Conservation (phyloP, 371 early-diverging fungal species). For the Mortierella sp. region DNA sequence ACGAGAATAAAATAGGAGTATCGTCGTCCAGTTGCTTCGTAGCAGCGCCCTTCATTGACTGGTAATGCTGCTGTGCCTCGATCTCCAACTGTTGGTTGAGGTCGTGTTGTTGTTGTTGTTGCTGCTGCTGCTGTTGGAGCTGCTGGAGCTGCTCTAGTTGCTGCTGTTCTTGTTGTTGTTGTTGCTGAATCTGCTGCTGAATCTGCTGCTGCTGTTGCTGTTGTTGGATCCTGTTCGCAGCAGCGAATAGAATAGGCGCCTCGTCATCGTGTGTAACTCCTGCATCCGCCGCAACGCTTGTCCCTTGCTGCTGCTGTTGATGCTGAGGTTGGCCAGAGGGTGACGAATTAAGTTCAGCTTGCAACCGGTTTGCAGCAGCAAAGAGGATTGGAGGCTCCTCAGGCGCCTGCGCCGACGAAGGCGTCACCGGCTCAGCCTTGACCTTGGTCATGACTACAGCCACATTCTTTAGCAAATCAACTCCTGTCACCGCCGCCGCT, state of each 20-base stretch:
- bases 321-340: slow-evolving; percentile 15
- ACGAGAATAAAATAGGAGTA: slow-evolving; percentile 38
- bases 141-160: slow-evolving; percentile 17
- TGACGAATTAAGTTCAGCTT: slow-evolving; percentile 11
- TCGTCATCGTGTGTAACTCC: neutral
- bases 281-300: neutral
- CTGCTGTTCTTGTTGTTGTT: slow-evolving; percentile 28
- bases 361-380: slow-evolving; percentile 31
- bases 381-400: slow-evolving; percentile 40
- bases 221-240: slow-evolving; percentile 32
- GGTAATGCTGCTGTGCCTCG: neutral
- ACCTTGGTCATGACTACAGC: neutral
- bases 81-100: neutral
- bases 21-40: neutral
- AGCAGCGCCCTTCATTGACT: neutral
- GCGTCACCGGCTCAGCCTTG: neutral
- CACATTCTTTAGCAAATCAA: neutral
- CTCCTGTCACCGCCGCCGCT: neutral
- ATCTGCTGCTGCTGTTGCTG: slow-evolving; percentile 20
- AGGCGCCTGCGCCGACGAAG: neutral
- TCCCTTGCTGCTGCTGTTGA: neutral
- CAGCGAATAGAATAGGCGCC: slow-evolving; percentile 46
- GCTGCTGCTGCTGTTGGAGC: neutral
- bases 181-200: neutral
- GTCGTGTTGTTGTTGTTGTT: slow-evolving; percentile 5